Percentiles rank a stretch among this genome's conserved stretches.
phyloP scores from a whole-genome alignment of 108 stramenopile species.

The Skeletonema costatum region DNA sequence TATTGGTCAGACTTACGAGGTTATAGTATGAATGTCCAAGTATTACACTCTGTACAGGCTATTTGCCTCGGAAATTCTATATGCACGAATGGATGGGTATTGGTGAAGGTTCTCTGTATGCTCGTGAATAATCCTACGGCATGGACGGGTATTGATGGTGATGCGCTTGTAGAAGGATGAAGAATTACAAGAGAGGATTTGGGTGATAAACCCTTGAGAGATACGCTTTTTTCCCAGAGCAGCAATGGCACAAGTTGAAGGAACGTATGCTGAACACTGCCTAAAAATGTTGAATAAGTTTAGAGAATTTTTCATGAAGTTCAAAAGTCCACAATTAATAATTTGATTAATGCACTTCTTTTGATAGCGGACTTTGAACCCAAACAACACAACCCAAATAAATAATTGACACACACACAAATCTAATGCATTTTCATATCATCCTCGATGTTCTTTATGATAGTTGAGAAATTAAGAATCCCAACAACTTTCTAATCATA shows the following conservation, averaged over 20 bases:
- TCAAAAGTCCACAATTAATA: background rate
- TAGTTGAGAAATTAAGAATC: background rate
- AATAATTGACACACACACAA: background rate
- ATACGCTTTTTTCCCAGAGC: background rate
- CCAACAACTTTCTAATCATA: background rate
- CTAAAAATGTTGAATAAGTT: background rate
- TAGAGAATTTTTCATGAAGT: background rate
- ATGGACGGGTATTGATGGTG: conserved; percentile 77
- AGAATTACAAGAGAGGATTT: conserved; percentile 5
- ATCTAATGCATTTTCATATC: background rate
- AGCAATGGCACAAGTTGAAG: conserved; percentile 4
- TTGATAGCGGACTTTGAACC: background rate
- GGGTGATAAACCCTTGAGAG: background rate
- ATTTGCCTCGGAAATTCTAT: conserved; percentile 49
- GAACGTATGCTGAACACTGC: background rate
- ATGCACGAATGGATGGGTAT: conserved; percentile 59
- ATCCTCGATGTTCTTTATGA: background rate
- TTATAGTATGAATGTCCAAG: conserved; percentile 73
- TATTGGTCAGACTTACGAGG: conserved; percentile 44
- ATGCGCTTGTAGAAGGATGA: conserved; percentile 60
- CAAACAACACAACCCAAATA: background rate
- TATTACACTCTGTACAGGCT: conserved; percentile 60
- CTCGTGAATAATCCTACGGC: conserved; percentile 71
- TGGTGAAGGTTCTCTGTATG: conserved; percentile 50
- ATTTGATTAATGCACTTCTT: background rate